Conservation (phyloP, 2,329 filamentous ascomycete genomes). For the Penicillium psychrosexuale region DNA sequence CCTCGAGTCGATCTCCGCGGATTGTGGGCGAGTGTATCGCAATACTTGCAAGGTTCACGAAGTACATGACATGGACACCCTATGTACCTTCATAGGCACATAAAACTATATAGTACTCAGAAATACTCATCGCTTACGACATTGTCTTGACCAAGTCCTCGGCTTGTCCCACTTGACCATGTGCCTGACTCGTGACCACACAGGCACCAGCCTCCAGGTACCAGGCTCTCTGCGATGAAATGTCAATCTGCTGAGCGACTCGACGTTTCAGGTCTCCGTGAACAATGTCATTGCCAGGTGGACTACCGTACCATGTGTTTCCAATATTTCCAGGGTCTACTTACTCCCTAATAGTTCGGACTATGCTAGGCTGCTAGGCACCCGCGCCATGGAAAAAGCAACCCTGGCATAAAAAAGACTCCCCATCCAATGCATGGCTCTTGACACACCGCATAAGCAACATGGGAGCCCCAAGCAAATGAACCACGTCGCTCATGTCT, state of each 20-base stretch:
- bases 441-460: background rate
- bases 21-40: no score
- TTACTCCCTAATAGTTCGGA: background rate
- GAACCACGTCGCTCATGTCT: background rate
- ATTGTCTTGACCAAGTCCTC: background rate
- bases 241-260: background rate
- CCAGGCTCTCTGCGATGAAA: constrained; percentile 1
- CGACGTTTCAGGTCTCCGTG: background rate
- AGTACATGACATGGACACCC: background rate
- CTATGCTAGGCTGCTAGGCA: constrained; percentile 1
- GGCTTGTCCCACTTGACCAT: background rate
- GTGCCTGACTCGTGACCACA: background rate
- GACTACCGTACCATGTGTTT: background rate
- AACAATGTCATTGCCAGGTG: background rate
- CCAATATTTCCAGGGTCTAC: background rate
- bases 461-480: background rate
- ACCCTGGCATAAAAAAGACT: background rate
- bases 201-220: background rate
- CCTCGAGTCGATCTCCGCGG: background rate
- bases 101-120: background rate
- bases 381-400: background rate
- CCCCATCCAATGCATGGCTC: background rate
- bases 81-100: background rate
- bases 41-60: background rate
- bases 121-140: background rate